Evolutionary conservation across 2,329 filamentous ascomycete species (phyloP).

Genomic region (Herpotrichia juniperi): DNA sequence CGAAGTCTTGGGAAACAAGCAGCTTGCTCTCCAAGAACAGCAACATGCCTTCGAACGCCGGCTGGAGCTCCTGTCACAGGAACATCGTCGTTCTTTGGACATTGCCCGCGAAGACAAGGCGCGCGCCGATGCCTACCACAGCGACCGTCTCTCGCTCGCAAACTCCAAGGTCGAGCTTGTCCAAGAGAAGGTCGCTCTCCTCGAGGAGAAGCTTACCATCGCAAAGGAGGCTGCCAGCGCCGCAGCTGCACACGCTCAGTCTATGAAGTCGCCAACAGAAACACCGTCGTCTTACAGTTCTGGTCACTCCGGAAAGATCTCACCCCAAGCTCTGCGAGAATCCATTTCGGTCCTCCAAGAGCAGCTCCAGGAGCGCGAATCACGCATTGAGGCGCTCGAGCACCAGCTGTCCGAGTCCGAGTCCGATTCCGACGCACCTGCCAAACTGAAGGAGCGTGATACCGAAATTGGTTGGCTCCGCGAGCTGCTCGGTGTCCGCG

Average conservation of each 20-base stretch:
- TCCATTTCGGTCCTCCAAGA: conserved; percentile 97
- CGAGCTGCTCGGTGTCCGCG: conserved; percentile 87
- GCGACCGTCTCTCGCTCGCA: conserved; percentile 80
- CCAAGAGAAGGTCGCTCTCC: conserved; percentile 80
- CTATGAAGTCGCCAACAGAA: conserved; percentile 54
- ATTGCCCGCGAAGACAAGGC: conserved; percentile 82
- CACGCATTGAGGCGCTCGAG: conserved; percentile 86
- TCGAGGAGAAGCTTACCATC: conserved; percentile 91
- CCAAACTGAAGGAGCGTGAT: conserved; percentile 87
- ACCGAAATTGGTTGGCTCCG: conserved; percentile 95
- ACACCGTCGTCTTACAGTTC: conserved; percentile 38
- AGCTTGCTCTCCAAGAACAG: conserved; percentile 62
- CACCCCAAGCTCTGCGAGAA: conserved; percentile 90
- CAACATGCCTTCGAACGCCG: conserved; percentile 44
- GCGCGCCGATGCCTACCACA: conserved; percentile 77
- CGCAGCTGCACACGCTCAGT: conserved; percentile 71
- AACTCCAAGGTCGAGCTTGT: conserved; percentile 85
- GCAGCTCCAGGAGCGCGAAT: conserved; percentile 92
- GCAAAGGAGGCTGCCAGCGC: conserved; percentile 85
- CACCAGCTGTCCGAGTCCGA: conserved; percentile 67
- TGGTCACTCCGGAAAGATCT: conserved; percentile 81
- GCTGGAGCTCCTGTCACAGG: conserved; percentile 54
- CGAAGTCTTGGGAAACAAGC: conserved; percentile 60
- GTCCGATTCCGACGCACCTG: conserved; percentile 76
- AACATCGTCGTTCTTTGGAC: conserved; percentile 68